Evolutionary conservation across 1,139 yeast species (phyloP).

Genomic region (Protomyces macrosporus): DNA sequence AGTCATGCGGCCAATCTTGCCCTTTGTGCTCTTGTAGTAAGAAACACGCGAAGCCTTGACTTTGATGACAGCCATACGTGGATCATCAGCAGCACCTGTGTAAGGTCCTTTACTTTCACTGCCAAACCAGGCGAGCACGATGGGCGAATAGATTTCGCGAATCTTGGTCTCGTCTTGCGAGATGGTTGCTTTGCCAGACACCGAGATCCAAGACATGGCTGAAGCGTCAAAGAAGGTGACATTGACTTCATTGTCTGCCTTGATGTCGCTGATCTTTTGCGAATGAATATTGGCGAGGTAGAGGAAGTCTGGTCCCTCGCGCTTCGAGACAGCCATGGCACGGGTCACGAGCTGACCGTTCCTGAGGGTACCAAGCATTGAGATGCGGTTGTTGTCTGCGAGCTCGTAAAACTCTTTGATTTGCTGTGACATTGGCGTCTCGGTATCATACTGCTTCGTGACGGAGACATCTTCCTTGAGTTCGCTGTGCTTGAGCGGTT

Average conservation of each 20-base stretch:
- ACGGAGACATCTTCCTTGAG: constrained; percentile 19
- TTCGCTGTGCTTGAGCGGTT: constrained; percentile 5
- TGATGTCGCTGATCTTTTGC: constrained; percentile 8
- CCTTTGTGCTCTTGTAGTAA: constrained; percentile 18
- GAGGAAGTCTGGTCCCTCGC: constrained; percentile 17
- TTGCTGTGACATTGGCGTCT: constrained; percentile 17
- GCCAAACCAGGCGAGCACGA: constrained; percentile 24
- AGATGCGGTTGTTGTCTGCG: constrained; percentile 18
- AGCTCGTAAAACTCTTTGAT: constrained; percentile 14
- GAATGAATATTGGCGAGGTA: constrained; percentile 21
- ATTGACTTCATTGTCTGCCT: background rate
- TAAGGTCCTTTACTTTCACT: constrained; percentile 12
- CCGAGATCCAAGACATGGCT: constrained; percentile 13
- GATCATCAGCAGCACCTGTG: constrained; percentile 22
- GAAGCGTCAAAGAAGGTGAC: constrained; percentile 13
- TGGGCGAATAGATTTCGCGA: constrained; percentile 14
- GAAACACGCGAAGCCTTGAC: constrained; percentile 16
- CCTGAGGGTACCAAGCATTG: constrained; percentile 12
- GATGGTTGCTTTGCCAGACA: constrained; percentile 20
- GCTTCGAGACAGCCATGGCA: constrained; percentile 20
- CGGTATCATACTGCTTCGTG: constrained; percentile 18
- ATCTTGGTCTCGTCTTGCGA: constrained; percentile 14
- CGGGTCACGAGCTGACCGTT: constrained; percentile 12
- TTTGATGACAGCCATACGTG: constrained; percentile 9
- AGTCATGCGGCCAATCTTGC: constrained; percentile 17